Evolutionary conservation across 176 grass and related monocot genomes (phyloP), one percentile per base, ranked within the genome.

Genomic region (Alopecurus myosuroides): DNA sequence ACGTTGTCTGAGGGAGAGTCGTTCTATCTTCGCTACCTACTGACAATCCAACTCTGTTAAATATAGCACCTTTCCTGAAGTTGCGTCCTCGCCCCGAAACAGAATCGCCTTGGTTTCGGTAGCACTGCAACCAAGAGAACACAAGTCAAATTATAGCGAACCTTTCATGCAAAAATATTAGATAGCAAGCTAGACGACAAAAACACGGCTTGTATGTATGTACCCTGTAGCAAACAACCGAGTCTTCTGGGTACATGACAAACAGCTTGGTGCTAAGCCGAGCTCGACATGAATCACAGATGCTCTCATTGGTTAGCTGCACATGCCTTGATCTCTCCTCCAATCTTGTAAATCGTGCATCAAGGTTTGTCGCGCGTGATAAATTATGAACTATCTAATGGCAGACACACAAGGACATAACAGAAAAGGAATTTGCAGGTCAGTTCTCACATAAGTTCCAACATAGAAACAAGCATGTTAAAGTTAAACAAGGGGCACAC

Each of bases 241-340:
- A 95, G 35, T 98, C 93, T 17, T 98, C 85, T 78, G 96, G 96
- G 81, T 95, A 98, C 96, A 98, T 98, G 15, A 90, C 96, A 83
- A 98, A 98, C 11, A 98, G 83, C 89, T 98, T 98, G 66, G 96
- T 98, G 63, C 96, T 93, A 7, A 98, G 91, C 22, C 91, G 93
- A 56, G 96, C 88, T 41, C 85, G 69, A 71, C 96, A 98, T 44
- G 96, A 98, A 86, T 90, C 89, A 0, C 96, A 98, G 26, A 92
- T 92, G 45, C 91, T 98, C 80, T 98, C 96, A 7, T 98, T 93
- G 31, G 90, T 98, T 61, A 98, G 80, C 66, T 98, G 96, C 81
- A 98, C 96, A 80, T 95, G 85, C 75, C 96, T 93, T 74, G 96
- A 95, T 74, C 96, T 95, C 96, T 98, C 96, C 78, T 98, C 96